Conservation (phyloP, 208 protist genomes). For the Entamoeba invadens region DNA sequence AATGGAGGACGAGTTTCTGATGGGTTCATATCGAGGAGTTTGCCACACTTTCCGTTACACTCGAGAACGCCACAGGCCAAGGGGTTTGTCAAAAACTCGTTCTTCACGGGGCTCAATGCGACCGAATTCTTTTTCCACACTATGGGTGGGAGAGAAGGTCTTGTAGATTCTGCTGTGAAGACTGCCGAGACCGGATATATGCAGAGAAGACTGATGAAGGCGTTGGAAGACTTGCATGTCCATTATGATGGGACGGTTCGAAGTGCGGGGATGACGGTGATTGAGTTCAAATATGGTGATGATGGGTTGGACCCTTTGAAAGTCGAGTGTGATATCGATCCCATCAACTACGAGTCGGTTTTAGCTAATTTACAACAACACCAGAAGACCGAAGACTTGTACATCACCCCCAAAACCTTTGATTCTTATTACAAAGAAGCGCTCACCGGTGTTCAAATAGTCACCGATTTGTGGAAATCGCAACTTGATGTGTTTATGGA, state of each 20-base stretch:
- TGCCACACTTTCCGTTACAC: conserved; percentile 84
- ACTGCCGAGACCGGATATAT: conserved; percentile 99
- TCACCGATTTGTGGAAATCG: not conserved
- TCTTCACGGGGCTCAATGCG: conserved; percentile 84
- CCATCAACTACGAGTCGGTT: conserved; percentile 36
- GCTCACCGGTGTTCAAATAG: not conserved
- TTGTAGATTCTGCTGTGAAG: conserved; percentile 98
- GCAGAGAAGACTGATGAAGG: conserved; percentile 89
- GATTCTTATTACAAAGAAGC: not conserved
- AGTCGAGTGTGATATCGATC: conserved; percentile 63
- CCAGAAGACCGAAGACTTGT: not conserved
- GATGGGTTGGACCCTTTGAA: conserved; percentile 86
- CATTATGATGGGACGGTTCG: conserved; percentile 93
- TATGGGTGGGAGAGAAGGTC: conserved; percentile 64
- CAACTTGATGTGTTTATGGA: not conserved
- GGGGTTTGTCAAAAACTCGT: conserved; percentile 88
- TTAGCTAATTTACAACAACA: not conserved
- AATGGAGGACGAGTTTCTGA: conserved; percentile 82
- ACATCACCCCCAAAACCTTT: not conserved
- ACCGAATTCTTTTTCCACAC: conserved; percentile 99
- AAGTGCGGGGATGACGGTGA: conserved; percentile 60
- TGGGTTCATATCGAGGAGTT: conserved; percentile 81
- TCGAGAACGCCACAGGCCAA: conserved; percentile 45
- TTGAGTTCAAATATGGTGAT: conserved; percentile 88
- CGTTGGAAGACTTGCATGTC: conserved; percentile 86